These are phyloP conservation scores for Microdochium trichocladiopsis DNA, from an alignment of 2,329 filamentous ascomycete species.

Conservation along the genomic window DNA sequence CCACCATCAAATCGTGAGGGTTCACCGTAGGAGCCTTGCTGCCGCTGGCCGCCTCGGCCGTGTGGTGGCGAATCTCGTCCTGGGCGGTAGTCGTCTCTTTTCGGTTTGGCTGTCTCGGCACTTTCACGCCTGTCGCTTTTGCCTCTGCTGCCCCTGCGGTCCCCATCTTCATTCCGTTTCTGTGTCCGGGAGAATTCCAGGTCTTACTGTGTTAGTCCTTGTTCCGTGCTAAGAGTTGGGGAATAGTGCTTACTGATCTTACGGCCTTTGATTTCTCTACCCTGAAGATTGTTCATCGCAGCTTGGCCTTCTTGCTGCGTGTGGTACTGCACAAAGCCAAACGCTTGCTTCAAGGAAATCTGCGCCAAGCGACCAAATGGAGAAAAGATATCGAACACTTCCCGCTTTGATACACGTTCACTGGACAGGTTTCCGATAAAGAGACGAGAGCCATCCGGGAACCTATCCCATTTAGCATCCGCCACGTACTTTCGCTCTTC, in stretches of 20 bases:
- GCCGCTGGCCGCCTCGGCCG: constrained; percentile 21
- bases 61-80: constrained; percentile 9
- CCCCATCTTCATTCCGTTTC: constrained; percentile 48
- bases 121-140: constrained; percentile 2
- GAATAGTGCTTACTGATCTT: constrained; percentile 72
- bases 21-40: constrained; percentile 22
- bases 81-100: constrained; percentile 3
- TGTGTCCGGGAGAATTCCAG: constrained; percentile 86
- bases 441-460: constrained; percentile 68
- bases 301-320: constrained; percentile 64
- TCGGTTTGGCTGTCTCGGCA: constrained; percentile 16
- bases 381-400: constrained; percentile 88
- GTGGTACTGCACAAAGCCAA: constrained; percentile 94
- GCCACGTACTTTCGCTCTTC: constrained; percentile 70
- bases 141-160: constrained; percentile 21
- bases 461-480: constrained; percentile 75
- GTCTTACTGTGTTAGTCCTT: constrained; percentile 40
- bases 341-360: constrained; percentile 93
- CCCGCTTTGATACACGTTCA: constrained; percentile 86
- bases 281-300: constrained; percentile 74
- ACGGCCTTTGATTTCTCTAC: constrained; percentile 74
- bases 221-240: background rate
- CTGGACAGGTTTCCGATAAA: constrained; percentile 89
- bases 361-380: constrained; percentile 82
- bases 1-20: constrained; percentile 33